Base-by-base conservation (phyloP, 495 filamentous ascomycete genomes). In the Annulohypoxylon moriforme region DNA sequence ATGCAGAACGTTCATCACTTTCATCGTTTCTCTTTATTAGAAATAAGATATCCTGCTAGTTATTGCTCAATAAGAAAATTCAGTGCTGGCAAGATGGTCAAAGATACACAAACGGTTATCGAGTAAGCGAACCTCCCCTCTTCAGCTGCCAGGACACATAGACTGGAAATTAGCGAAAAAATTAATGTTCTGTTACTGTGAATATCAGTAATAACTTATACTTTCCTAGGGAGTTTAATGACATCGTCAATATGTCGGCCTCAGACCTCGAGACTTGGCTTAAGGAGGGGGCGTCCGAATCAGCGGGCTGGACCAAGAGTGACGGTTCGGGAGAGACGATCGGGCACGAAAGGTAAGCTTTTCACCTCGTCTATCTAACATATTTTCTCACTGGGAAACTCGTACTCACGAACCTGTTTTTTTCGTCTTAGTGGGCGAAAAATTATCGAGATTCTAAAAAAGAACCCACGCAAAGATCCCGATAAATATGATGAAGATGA, bases 211-310 rank as follows among this genome's bases (percentile, higher is more conserved):
- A 47, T 55, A 5, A 27, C 27, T n/a, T n/a, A 1, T 10, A 18
- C 25, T n/a, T 14, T 13, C 9, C 11, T 13, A 90, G 87, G 49
- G 88, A 91, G 77, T 92, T 91, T 80, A 91, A 91, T 69, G 82
- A 86, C 29, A 81, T 91, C 55, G 88, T 92, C 38, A 91, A 92
- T 76, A 92, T 92, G 90, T 81, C 82, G 7, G 77, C 88, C 0
- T 71, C 78, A 4, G 89, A 91, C 67, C 82, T 92, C 33, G 79
- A 88, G 60, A 81, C 83, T 20, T 92, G 89, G 90, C 82, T 92
- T 2, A 80, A 85, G 58, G 76, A 84, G 36, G 84, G 85, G 14
- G 76, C 84, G 18, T 90, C 89, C 3, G 78, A 81, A 33, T 80
- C 73, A 8, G 83, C 88, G 0, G 90, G 90, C 7, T 91, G 87